Percentiles rank a stretch among this genome's conserved stretches.
Conservation (phyloP, 805 yeast species). For the Candida ponderosae region DNA sequence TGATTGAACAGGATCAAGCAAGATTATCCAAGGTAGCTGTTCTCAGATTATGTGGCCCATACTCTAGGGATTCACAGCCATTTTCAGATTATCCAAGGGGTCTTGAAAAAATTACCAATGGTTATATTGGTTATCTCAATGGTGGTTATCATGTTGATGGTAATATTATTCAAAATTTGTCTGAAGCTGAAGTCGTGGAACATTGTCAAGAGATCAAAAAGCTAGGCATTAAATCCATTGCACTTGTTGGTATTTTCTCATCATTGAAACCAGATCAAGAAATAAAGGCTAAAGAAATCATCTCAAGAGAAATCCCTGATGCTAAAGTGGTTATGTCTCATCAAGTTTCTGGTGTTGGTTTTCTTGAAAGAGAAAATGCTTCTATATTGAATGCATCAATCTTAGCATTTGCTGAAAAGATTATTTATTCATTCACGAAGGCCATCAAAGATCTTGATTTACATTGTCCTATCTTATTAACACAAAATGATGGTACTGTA, state of each 20-base stretch:
- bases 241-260: constrained; percentile 32
- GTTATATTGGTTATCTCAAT: constrained; percentile 25
- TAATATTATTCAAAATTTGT: constrained; percentile 25
- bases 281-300: constrained; percentile 21
- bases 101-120: constrained; percentile 24
- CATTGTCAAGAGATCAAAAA: constrained; percentile 24
- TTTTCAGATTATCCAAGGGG: constrained; percentile 37
- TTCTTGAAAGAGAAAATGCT: constrained; percentile 39
- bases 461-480: constrained; percentile 29
- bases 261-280: constrained; percentile 31
- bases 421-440: constrained; percentile 28
- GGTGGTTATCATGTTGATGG: constrained; percentile 39
- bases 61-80: constrained; percentile 28
- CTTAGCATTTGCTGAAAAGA: constrained; percentile 32
- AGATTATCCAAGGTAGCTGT: constrained; percentile 36
- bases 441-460: constrained; percentile 28
- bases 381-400: constrained; percentile 38
- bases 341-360: constrained; percentile 35
- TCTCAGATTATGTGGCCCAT: constrained; percentile 35
- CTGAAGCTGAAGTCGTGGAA: constrained; percentile 19
- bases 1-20: constrained; percentile 34
- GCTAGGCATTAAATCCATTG: constrained; percentile 28
- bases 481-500: constrained; percentile 44
- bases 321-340: constrained; percentile 30
- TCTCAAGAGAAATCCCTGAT: constrained; percentile 26